Percentiles rank a stretch among this genome's conserved stretches.
phyloP scores from a whole-genome alignment of 257 asterid genomes.

The Primulina huaijiensis region DNA sequence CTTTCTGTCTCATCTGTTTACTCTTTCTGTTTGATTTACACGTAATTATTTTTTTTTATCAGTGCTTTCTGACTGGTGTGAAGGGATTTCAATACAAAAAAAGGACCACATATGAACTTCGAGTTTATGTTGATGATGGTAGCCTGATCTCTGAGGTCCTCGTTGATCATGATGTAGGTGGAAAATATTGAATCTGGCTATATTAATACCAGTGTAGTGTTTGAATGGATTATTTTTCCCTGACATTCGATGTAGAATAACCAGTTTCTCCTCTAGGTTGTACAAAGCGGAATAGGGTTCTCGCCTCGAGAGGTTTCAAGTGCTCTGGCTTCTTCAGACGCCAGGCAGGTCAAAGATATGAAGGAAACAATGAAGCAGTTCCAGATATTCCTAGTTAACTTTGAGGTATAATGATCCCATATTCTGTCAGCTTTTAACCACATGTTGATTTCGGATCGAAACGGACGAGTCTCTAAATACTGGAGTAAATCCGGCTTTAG shows the following conservation, averaged over 20 bases:
- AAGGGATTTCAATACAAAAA: constrained; percentile 64
- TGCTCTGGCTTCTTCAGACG: constrained; percentile 56
- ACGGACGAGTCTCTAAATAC: not conserved
- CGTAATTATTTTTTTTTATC: constrained; percentile 27
- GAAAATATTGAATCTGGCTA: not conserved
- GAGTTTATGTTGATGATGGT: constrained; percentile 80
- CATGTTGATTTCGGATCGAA: not conserved
- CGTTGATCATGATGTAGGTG: constrained; percentile 67
- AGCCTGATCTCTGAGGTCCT: constrained; percentile 87
- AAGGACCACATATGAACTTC: constrained; percentile 67
- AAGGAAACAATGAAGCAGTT: constrained; percentile 57
- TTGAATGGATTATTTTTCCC: not conserved
- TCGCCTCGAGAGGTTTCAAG: constrained; percentile 70
- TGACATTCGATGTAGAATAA: not conserved
- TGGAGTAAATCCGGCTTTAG: not conserved
- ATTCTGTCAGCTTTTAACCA: not conserved
- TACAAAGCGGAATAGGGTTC: constrained; percentile 54
- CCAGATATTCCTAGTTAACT: constrained; percentile 60
- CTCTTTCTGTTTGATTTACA: not conserved
- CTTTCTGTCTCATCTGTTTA: not conserved
- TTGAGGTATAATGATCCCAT: constrained; percentile 58
- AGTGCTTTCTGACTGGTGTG: constrained; percentile 83
- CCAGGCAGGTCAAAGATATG: constrained; percentile 38
- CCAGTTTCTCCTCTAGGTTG: constrained; percentile 47
- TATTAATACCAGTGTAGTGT: not conserved